Percentiles rank a stretch among this genome's conserved stretches.
phyloP scores from a whole-genome alignment of 805 yeast species.

The Torulaspora quercuum region DNA sequence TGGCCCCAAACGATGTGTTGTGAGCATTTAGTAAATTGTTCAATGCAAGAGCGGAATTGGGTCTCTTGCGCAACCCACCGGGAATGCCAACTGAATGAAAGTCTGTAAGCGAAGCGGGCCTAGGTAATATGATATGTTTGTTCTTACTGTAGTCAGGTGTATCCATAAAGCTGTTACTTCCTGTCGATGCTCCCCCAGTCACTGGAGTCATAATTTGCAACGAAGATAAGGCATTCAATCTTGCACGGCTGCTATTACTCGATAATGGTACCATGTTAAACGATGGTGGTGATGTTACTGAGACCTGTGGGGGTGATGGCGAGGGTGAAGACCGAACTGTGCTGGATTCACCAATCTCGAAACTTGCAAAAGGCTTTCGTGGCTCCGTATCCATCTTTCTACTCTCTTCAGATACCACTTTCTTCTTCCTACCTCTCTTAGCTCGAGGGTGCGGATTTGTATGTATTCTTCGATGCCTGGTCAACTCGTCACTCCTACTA shows the following conservation, averaged over 20 bases:
- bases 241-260: constrained; percentile 19
- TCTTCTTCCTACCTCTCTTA: constrained; percentile 46
- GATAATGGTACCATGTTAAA: constrained; percentile 2
- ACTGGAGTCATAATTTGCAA: constrained; percentile 64
- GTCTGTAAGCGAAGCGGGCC: constrained; percentile 31
- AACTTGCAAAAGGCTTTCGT: constrained; percentile 10
- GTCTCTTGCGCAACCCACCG: constrained; percentile 15
- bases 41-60: constrained; percentile 27
- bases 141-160: constrained; percentile 15
- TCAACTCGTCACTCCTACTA: constrained; percentile 68
- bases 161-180: constrained; percentile 25
- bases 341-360: constrained; percentile 8
- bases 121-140: constrained; percentile 16
- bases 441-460: constrained; percentile 68
- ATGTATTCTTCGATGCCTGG: constrained; percentile 70
- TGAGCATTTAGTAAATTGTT: constrained; percentile 18
- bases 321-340: constrained; percentile 7
- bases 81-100: constrained; percentile 9
- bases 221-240: constrained; percentile 44
- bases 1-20: constrained; percentile 7
- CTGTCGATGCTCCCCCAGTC: constrained; percentile 24
- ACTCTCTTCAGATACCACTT: constrained; percentile 17
- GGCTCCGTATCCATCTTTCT: background rate
- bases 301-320: constrained; percentile 10
- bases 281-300: constrained; percentile 4